Conservation (phyloP, 306 rosid species). For the Begonia peltatifolia region DNA sequence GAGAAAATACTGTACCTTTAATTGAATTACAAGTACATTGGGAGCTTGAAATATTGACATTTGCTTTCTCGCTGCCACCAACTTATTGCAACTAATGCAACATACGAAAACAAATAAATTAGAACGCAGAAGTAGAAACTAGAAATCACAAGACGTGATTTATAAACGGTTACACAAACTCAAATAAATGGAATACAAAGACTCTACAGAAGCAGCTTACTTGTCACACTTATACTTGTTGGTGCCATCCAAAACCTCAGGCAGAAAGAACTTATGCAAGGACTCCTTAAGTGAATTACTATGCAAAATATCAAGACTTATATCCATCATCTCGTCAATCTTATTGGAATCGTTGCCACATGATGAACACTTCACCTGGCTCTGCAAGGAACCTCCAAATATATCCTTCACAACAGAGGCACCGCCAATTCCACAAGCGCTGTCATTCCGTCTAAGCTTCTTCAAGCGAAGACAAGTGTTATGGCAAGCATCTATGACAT, state of each 20-base stretch:
- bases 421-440: slow-evolving; percentile 1
- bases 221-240: slow-evolving; percentile 95
- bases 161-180: background rate
- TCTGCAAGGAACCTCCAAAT: slow-evolving; percentile 94
- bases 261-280: slow-evolving; percentile 75
- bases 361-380: slow-evolving; percentile 91
- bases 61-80: slow-evolving; percentile 87
- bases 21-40: slow-evolving; percentile 77
- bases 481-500: slow-evolving; percentile 93
- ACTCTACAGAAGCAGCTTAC: slow-evolving; percentile 20
- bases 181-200: no score
- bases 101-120: slow-evolving; percentile 10
- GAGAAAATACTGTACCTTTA: slow-evolving; percentile 39
- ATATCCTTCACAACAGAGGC: slow-evolving; percentile 68
- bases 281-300: slow-evolving; percentile 80
- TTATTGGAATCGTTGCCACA: slow-evolving; percentile 93
- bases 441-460: slow-evolving; percentile 45
- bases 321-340: slow-evolving; percentile 97
- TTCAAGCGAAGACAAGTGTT: slow-evolving; percentile 80
- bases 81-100: slow-evolving; percentile 63
- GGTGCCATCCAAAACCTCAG: slow-evolving; percentile 84
- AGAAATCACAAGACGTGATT: background rate
- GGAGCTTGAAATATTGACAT: slow-evolving; percentile 94
- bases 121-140: slow-evolving; percentile 4
- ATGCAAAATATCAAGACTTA: slow-evolving; percentile 94